A percentile compares a stretch with the other conserved stretches of the same genome.
phyloP scores from a whole-genome alignment of 2,329 filamentous ascomycete genomes.

The Fusarium oxysporum region DNA sequence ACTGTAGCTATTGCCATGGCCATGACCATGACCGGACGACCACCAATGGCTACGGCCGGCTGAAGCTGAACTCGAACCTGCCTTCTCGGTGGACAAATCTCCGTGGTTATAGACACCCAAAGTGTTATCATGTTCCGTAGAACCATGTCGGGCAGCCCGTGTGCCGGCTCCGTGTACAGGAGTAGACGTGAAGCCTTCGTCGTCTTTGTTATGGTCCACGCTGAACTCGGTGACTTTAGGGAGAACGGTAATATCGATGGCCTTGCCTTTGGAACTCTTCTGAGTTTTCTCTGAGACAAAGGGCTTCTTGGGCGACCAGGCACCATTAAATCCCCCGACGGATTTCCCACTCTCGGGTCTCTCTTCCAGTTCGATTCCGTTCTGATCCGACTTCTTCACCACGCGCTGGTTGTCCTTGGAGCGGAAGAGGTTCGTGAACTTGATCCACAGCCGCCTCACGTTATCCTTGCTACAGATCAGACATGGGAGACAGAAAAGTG shows the following conservation, averaged over 20 bases:
- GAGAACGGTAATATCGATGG: background rate
- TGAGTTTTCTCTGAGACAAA: background rate
- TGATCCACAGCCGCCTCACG: background rate
- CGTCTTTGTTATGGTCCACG: background rate
- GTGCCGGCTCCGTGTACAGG: background rate
- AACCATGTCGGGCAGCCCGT: background rate
- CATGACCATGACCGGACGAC: background rate
- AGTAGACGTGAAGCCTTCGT: background rate
- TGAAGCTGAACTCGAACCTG: background rate
- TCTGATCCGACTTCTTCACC: background rate
- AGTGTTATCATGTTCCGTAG: background rate
- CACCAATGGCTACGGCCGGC: background rate
- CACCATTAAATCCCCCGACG: constrained; percentile 9
- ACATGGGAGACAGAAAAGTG: constrained; percentile 2
- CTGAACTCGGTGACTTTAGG: background rate
- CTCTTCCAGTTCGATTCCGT: background rate
- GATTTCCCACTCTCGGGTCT: constrained; percentile 1
- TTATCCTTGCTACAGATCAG: constrained; percentile 10
- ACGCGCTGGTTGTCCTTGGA: constrained; percentile 6
- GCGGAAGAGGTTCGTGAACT: constrained; percentile 33
- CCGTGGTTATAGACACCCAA: background rate
- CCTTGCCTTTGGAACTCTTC: background rate
- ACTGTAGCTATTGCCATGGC: background rate
- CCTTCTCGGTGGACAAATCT: no score
- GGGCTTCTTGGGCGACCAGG: background rate